These are phyloP conservation scores for Myxozyma monticola DNA, from an alignment of 805 yeast genomes.

Conservation along the genomic window DNA sequence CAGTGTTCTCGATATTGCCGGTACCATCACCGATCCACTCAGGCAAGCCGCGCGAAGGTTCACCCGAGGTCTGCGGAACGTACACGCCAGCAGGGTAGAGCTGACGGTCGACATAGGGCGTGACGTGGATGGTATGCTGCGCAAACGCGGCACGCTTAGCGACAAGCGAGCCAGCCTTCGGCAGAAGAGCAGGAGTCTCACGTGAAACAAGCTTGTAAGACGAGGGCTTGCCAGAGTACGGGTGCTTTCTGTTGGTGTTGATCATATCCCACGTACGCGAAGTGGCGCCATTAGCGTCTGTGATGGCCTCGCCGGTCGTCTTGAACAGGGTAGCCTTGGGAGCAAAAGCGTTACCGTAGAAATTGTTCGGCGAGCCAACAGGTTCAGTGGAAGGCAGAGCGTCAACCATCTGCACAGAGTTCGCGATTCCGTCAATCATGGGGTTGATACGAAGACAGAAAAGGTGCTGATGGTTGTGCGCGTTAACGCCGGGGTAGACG, in stretches of 20 bases:
- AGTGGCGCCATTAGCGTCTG: conserved; percentile 60
- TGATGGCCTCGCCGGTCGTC: conserved; percentile 58
- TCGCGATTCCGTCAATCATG: conserved; percentile 75
- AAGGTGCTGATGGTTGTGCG: conserved; percentile 85
- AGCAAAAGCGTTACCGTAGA: conserved; percentile 76
- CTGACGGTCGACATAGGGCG: conserved; percentile 71
- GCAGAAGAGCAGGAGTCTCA: conserved; percentile 71
- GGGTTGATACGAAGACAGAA: conserved; percentile 78
- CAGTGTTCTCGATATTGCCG: conserved; percentile 51
- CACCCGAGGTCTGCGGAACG: conserved; percentile 41
- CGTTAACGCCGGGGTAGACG: conserved; percentile 77
- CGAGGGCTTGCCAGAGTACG: conserved; percentile 71
- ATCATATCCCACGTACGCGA: conserved; percentile 76
- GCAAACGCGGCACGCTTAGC: conserved; percentile 86
- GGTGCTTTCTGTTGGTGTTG: conserved; percentile 67
- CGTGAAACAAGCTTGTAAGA: conserved; percentile 75
- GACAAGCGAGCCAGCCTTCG: conserved; percentile 71
- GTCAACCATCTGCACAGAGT: conserved; percentile 69
- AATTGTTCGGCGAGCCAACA: conserved; percentile 66
- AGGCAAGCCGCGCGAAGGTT: conserved; percentile 35
- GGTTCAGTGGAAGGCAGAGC: conserved; percentile 60
- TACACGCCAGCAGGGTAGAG: conserved; percentile 70
- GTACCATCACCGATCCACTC: conserved; percentile 41
- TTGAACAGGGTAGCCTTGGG: conserved; percentile 65
- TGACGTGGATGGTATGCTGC: conserved; percentile 61